These are phyloP conservation scores for Sindora glabra DNA, from an alignment of 306 rosid genomes.

Conservation along the genomic window DNA sequence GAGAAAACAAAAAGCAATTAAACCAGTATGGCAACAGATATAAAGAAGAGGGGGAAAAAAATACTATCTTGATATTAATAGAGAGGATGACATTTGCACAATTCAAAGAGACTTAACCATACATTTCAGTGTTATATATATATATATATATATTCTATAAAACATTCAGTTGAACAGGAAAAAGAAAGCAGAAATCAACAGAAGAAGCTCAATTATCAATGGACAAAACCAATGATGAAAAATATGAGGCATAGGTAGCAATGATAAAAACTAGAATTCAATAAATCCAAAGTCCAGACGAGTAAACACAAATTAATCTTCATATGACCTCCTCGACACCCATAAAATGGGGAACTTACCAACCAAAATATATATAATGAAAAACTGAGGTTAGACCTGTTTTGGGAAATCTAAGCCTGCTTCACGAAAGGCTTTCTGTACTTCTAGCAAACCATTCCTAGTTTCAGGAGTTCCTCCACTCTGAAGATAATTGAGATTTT, in stretches of 20 bases:
- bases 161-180: not conserved
- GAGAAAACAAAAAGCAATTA: slow-evolving; percentile 4
- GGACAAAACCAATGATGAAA: not conserved
- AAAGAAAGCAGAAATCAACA: not conserved
- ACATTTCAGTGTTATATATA: too few relatives aligned
- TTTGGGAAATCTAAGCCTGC: slow-evolving; percentile 88
- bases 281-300: not conserved
- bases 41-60: too few relatives aligned
- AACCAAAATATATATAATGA: slow-evolving; percentile 29
- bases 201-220: not conserved
- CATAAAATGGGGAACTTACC: not conserved
- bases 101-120: not conserved
- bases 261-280: not conserved
- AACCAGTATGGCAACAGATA: not conserved
- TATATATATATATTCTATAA: too few relatives aligned
- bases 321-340: not conserved
- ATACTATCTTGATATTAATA: not conserved
- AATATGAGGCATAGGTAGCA: not conserved
- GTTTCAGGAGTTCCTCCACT: slow-evolving; percentile 99
- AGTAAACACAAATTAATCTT: not conserved
- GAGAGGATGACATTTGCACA: not conserved
- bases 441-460: slow-evolving; percentile 90
- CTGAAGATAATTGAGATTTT: slow-evolving; percentile 36
- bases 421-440: slow-evolving; percentile 96
- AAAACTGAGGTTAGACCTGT: slow-evolving; percentile 92